Base-by-base conservation (phyloP, 2,329 filamentous ascomycete genomes). In the Verticillium longisporum region DNA sequence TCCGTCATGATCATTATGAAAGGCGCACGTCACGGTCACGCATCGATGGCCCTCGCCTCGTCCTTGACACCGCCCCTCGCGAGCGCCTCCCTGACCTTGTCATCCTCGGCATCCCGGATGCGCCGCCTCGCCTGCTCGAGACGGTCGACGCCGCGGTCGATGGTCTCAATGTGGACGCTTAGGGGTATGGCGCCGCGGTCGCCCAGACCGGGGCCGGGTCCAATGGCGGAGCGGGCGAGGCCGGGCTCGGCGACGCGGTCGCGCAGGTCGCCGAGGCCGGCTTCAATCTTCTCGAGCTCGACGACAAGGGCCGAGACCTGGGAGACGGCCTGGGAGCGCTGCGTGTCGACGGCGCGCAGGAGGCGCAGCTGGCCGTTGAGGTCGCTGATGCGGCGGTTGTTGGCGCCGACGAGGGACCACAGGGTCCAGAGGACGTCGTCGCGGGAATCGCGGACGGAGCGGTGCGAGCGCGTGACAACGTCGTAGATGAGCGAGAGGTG, bases 381-480 rank as follows among this genome's bases (percentile, higher is more conserved):
- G 64, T 85, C 85, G 56, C 81, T 80, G 14, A 89, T 77, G 55
- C 82, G 81, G 18, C 77, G 75, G 36, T 80, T 78, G 71, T 93
- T 91, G 21, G 83, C 88, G 55, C 91, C 91, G 14, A 95, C 78
- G 63, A 88, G 83, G 0, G 88, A 90, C 88, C 90, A 92, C 9
- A 95, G 77, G 14, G 83, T 81, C 62, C 84, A 85, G 60, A 93
- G 80, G 2, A 92, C 80, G 62, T 90, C 84, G 61, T 88, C 85
- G 53, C 85, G 85, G 61, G 83, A 78, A 14, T 79, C 80, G 57
- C 83, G 77, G 32, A 88, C 80, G 59, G 79, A 80, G 60, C 84
- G 76, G 55, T 85, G 82, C 64, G 89, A 88, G 63, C 84, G 84
- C 18, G 84, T 81, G 2, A 88, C 84, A 60, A 92, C 86, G 21